Percentiles rank a stretch among this genome's conserved stretches.
Conservation (phyloP, 257 asterid species). For the Solanum bulbocastanum region DNA sequence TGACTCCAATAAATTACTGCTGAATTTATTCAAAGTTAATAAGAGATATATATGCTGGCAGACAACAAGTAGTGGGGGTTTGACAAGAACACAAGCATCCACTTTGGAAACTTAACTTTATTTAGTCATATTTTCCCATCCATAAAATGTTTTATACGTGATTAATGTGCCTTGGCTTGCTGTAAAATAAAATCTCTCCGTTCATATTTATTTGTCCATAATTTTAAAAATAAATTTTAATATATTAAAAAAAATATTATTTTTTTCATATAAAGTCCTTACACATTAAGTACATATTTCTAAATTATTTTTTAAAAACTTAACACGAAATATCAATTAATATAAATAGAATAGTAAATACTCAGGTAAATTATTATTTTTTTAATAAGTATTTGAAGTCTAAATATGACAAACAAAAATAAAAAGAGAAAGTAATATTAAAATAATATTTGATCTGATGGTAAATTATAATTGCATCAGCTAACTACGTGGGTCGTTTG, state of each 20-base stretch:
- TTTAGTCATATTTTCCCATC: not conserved
- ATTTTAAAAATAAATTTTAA: no score
- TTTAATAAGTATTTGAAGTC: no score
- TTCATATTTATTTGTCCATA: not conserved
- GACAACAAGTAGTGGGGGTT: not conserved
- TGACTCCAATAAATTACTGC: not conserved
- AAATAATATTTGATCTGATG: not conserved
- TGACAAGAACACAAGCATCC: not conserved
- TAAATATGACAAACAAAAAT: no score
- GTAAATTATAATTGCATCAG: not conserved
- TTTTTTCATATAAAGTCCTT: no score
- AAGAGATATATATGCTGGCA: not conserved
- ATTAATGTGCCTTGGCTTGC: not conserved
- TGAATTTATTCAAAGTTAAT: not conserved
- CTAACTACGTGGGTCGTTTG: not conserved
- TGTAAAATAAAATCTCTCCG: not conserved
- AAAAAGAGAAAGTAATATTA: not conserved
- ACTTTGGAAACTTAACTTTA: not conserved
- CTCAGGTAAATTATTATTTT: not conserved
- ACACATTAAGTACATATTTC: no score
- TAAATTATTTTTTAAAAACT: no score
- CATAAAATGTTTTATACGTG: not conserved
- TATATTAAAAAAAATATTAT: no score
- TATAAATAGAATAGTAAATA: not conserved
- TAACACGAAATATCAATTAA: not conserved